Evolutionary conservation across 1,284 basidiomycete species (phyloP), one percentile per base, ranked within the genome.

Genomic region (Ganoderma leucocontextum): DNA sequence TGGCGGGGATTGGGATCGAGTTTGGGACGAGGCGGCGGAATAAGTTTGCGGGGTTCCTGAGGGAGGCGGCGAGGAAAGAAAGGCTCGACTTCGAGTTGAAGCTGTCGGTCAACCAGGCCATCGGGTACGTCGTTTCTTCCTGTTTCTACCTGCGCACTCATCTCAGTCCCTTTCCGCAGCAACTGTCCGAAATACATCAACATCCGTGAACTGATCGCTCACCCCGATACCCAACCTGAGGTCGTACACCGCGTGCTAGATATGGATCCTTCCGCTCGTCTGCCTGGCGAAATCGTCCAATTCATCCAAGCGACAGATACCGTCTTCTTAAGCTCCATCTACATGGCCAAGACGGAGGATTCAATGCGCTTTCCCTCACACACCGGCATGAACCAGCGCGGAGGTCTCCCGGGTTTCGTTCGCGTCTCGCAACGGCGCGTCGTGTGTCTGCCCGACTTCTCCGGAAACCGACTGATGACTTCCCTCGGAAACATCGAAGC

Each of bases 351-450:
- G 25, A 1, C 52, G 52, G 52, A 55, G 25, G 52, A 55, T 9
- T 55, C 52, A 5, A 55, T 35, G 4, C 29, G 52, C 15, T 55
- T 55, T 55, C 52, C 52, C 4, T 55, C 52, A 5, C 52, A 55
- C 52, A 55, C 52, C 29, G 52, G 52, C 52, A 55, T 55, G 52
- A 55, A 55, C 29, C 52, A 55, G 33, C 52, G 52, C 52, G 52
- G 29, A 5, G 52, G 52, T 17, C 52, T 55, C 29, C 52, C 52
- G 15, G 52, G 52, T 1, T 55, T 55, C 52, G 52, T 35, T 2
- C 52, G 29, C 1, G 52, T 55, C 29, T 55, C 52, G 29, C 25
- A 35, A 29, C 29, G 29, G 17, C 52, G 29, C 15, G 15, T 55
- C 13, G 52, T 55, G 4, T 55, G 52, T 13, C 15, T 55, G 10